Percentiles rank a stretch among this genome's conserved stretches.
Evolutionary conservation across 768 basidiomycete genomes (phyloP).

Genomic region (Tylopilus felleus): DNA sequence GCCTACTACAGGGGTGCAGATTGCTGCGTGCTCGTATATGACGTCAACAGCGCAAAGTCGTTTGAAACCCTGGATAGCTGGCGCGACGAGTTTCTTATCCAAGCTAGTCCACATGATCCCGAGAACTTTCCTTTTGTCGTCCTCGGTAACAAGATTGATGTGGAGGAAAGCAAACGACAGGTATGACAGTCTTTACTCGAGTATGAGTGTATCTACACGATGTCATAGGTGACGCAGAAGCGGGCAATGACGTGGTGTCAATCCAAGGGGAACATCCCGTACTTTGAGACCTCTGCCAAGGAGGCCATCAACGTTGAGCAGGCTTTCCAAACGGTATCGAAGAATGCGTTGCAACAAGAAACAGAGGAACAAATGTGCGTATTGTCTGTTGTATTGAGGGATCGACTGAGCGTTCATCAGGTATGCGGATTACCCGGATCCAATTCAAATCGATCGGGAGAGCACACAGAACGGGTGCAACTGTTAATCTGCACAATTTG

Average conservation of each 20-base stretch:
- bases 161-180: slow-evolving; percentile 98
- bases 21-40: slow-evolving; percentile 98
- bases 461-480: slow-evolving; percentile 89
- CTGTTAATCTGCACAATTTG: slow-evolving; percentile 50
- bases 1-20: slow-evolving; percentile 99
- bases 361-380: slow-evolving; percentile 91
- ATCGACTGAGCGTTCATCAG: slow-evolving; percentile 41
- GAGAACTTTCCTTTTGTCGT: slow-evolving; percentile 99
- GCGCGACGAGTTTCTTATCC: slow-evolving; percentile 98
- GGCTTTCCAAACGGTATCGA: slow-evolving; percentile 99
- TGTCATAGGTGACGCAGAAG: slow-evolving; percentile 89
- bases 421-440: slow-evolving; percentile 98
- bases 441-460: slow-evolving; percentile 94
- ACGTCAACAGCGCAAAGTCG: slow-evolving; percentile 97
- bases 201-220: background rate
- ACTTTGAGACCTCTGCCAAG: slow-evolving; percentile 99
- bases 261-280: slow-evolving; percentile 98
- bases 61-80: slow-evolving; percentile 99
- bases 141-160: slow-evolving; percentile 99
- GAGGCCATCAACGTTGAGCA: slow-evolving; percentile 99
- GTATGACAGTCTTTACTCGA: slow-evolving; percentile 39
- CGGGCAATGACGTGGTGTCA: slow-evolving; percentile 99
- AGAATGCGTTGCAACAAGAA: slow-evolving; percentile 98
- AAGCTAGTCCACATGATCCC: slow-evolving; percentile 97
- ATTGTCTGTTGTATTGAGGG: slow-evolving; percentile 8